Evolutionary conservation across 1,284 basidiomycete species (phyloP).

Genomic region (Ustilago xerochloae): DNA sequence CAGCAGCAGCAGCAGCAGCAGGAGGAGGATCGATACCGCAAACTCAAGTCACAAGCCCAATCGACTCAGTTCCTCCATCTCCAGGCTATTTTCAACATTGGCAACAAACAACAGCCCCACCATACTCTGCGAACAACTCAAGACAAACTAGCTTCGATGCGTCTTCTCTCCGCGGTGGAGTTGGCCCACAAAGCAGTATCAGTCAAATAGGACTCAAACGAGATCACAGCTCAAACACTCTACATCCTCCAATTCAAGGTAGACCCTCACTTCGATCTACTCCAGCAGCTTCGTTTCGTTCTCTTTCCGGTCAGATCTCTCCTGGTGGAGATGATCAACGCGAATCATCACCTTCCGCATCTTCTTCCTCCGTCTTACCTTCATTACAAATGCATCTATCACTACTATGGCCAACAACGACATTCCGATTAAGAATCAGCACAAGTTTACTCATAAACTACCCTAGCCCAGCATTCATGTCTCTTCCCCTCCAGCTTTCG

Average conservation of each 20-base stretch:
- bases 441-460: constrained; percentile 96
- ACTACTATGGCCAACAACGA: constrained; percentile 58
- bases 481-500: constrained; percentile 88
- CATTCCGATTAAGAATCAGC: constrained; percentile 75
- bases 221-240: constrained; percentile 11
- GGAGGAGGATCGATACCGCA: constrained; percentile 14
- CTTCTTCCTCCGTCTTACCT: constrained; percentile 36
- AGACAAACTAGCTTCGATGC: constrained; percentile 40
- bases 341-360: constrained; percentile 2
- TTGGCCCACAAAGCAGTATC: constrained; percentile 42
- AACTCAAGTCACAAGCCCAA: constrained; percentile 30
- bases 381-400: constrained; percentile 58
- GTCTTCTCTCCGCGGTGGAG: constrained; percentile 24
- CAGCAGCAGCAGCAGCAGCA: too few relatives aligned
- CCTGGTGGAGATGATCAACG: constrained; percentile 10
- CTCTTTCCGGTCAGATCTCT: constrained; percentile 24
- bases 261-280: constrained; percentile 28
- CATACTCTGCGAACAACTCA: constrained; percentile 32
- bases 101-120: constrained; percentile 25
- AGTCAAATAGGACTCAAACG: constrained; percentile 40
- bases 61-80: constrained; percentile 35
- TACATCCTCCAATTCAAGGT: constrained; percentile 25
- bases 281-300: constrained; percentile 23
- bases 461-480: constrained; percentile 93
- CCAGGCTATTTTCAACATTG: constrained; percentile 51